Evolutionary conservation across 495 filamentous ascomycete genomes (phyloP).

Genomic region (Articulospora tetracladia): DNA sequence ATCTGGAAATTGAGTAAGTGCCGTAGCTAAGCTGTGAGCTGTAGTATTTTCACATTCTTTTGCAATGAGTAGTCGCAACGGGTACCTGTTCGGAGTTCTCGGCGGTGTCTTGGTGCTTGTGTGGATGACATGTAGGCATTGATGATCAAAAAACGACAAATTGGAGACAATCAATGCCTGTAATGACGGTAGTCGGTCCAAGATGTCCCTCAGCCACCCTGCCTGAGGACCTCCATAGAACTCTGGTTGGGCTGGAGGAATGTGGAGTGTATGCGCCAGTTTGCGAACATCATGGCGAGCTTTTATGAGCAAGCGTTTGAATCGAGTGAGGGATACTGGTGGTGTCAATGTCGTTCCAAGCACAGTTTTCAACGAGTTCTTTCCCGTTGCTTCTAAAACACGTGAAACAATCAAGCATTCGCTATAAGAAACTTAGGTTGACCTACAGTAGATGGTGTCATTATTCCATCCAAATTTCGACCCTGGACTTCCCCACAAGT

Average conservation of each 20-base stretch:
- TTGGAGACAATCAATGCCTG: conserved; percentile 59
- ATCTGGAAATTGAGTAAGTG: conserved; percentile 47
- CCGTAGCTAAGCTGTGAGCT: conserved; percentile 46
- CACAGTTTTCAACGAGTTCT: background rate
- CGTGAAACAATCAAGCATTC: background rate
- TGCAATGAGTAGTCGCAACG: conserved; percentile 52
- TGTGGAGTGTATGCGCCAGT: conserved; percentile 61
- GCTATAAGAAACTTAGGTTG: background rate
- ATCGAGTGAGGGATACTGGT: conserved; percentile 58
- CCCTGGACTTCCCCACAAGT: conserved; percentile 63
- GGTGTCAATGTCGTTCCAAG: conserved; percentile 3
- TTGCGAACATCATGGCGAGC: conserved; percentile 49
- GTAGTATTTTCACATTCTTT: conserved; percentile 56
- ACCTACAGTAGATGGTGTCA: conserved; percentile 57
- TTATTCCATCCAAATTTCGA: conserved; percentile 61
- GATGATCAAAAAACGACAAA: conserved; percentile 62
- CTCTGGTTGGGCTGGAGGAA: conserved; percentile 63
- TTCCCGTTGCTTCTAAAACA: background rate
- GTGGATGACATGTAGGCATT: conserved; percentile 36
- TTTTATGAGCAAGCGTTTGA: conserved; percentile 55
- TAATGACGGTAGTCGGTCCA: conserved; percentile 55
- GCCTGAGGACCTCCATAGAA: conserved; percentile 59
- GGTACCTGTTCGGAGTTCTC: conserved; percentile 23
- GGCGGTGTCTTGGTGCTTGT: conserved; percentile 6
- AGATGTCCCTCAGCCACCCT: conserved; percentile 59